Conservation (phyloP, 2,329 filamentous ascomycete genomes). For the Aspergillus pseudoterreus region DNA sequence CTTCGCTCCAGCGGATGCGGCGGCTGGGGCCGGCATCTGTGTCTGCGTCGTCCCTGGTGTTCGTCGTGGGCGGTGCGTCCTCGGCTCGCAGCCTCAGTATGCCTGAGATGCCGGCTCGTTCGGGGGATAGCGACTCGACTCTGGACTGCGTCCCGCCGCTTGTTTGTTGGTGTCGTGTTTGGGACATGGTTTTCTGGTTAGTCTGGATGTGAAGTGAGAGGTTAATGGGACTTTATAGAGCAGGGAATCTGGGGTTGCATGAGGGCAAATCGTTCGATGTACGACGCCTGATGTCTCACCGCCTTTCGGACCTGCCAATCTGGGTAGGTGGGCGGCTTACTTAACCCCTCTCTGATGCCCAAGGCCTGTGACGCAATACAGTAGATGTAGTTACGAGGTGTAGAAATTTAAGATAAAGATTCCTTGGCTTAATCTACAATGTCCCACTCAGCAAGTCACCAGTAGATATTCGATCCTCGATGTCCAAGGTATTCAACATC, state of each 20-base stretch:
- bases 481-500: too few relatives aligned
- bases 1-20: conserved; percentile 86
- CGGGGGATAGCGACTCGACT: conserved; percentile 24
- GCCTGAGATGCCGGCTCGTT: conserved; percentile 20
- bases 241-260: neutral
- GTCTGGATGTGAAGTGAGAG: neutral
- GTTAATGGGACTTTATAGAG: too few relatives aligned
- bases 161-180: conserved; percentile 27
- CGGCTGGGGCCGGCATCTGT: conserved; percentile 40
- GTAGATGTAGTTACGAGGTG: too few relatives aligned
- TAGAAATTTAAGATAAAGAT: too few relatives aligned
- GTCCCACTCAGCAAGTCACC: too few relatives aligned
- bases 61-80: conserved; percentile 7
- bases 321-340: too few relatives aligned
- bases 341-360: too few relatives aligned
- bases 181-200: conserved; percentile 27
- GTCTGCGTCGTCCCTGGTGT: conserved; percentile 5
- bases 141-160: conserved; percentile 22
- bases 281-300: neutral
- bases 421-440: too few relatives aligned
- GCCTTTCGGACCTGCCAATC: too few relatives aligned
- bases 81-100: conserved; percentile 31
- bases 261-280: too few relatives aligned
- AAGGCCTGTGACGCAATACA: too few relatives aligned
- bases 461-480: too few relatives aligned